These are phyloP conservation scores for Mortierella sp. DNA, from an alignment of 371 early-diverging fungal species.

Conservation along the genomic window DNA sequence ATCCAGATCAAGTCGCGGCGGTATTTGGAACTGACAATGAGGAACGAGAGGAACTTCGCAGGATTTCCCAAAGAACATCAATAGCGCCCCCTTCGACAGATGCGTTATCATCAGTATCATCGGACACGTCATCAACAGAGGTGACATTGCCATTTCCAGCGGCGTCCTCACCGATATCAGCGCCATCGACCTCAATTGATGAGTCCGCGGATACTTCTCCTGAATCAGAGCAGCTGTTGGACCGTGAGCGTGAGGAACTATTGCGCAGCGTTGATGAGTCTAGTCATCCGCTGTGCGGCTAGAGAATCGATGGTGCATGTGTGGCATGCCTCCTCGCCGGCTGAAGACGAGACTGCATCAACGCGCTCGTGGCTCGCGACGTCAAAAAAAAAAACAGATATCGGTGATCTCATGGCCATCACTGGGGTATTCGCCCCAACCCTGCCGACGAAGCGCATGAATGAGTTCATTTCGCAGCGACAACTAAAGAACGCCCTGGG, in stretches of 20 bases:
- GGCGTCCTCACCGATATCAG: conserved; percentile 7
- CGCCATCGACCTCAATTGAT: conserved; percentile 1
- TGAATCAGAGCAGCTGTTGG: conserved; percentile 33
- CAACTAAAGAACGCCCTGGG: conserved; percentile 12
- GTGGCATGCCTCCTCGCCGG: conserved; percentile 12
- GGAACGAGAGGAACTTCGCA: too few species aligned
- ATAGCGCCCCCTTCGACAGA: not conserved
- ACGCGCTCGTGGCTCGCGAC: conserved; percentile 16
- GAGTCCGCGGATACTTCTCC: conserved; percentile 7
- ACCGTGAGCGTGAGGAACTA: conserved; percentile 31
- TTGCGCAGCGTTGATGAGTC: conserved; percentile 33
- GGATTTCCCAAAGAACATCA: not conserved
- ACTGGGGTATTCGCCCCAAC: conserved; percentile 23
- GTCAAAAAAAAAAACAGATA: conserved; percentile 25
- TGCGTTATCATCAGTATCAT: conserved; percentile 9
- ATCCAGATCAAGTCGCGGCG: too few species aligned
- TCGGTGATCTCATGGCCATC: conserved; percentile 24
- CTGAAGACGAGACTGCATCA: conserved; percentile 24
- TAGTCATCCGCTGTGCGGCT: conserved; percentile 22
- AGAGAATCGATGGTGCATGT: conserved; percentile 17
- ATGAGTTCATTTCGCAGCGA: conserved; percentile 18
- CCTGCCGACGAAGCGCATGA: conserved; percentile 30
- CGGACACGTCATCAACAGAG: conserved; percentile 10
- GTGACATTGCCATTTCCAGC: conserved; percentile 1
- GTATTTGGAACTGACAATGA: too few species aligned